phyloP scores from a whole-genome alignment of 1,284 basidiomycete species.

The Rhodotorula sp. region DNA sequence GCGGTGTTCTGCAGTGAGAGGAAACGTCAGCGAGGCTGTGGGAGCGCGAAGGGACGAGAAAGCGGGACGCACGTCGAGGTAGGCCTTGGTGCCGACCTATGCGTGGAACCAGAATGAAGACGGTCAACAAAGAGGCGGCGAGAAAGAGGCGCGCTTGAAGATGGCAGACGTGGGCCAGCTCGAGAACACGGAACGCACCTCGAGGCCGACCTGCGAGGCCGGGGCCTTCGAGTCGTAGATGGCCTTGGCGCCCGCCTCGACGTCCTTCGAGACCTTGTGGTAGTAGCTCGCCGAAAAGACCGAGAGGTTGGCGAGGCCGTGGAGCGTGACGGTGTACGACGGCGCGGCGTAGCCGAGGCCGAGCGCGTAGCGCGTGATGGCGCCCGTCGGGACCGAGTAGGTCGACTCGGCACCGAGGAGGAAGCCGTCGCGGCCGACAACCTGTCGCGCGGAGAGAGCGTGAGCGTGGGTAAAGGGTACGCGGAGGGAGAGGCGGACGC shows the following conservation, averaged over 20 bases:
- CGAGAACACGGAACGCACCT: conserved; percentile 50
- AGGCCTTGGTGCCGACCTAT: conserved; percentile 83
- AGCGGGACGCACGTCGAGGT: conserved; percentile 59
- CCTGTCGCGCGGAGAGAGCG: conserved; percentile 28
- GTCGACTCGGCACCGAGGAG: conserved; percentile 92
- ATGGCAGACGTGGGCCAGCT: background rate
- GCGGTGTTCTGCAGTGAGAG: conserved; percentile 36
- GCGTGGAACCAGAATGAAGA: background rate
- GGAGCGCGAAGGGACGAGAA: too few species aligned
- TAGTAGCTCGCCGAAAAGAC: conserved; percentile 97
- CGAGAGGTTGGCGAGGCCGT: conserved; percentile 92
- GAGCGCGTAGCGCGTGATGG: conserved; percentile 86
- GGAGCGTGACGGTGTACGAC: conserved; percentile 93
- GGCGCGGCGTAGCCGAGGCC: conserved; percentile 93
- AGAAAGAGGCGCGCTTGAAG: too few species aligned
- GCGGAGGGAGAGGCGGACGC: background rate
- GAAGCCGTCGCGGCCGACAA: conserved; percentile 96
- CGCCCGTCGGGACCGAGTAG: conserved; percentile 94
- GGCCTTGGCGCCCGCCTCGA: conserved; percentile 95
- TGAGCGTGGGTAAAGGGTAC: background rate
- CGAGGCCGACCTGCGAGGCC: conserved; percentile 82
- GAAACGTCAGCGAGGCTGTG: background rate
- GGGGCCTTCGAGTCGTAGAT: conserved; percentile 94
- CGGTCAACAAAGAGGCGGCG: background rate
- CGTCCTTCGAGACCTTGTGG: conserved; percentile 91